Conservation (phyloP, 2,329 filamentous ascomycete species). For the Fusarium graminum region DNA sequence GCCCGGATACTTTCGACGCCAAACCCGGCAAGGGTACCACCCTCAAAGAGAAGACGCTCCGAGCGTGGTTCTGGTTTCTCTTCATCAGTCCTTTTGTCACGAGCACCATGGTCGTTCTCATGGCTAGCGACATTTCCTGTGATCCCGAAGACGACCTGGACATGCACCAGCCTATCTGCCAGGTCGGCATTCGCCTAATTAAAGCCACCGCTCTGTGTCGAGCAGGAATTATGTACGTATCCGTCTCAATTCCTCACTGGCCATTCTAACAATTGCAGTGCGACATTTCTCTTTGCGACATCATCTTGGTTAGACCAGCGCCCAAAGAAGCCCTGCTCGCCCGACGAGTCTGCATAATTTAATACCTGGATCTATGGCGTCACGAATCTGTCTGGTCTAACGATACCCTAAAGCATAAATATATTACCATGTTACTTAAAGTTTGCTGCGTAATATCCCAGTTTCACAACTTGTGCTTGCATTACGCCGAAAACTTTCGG, state of each 20-base stretch:
- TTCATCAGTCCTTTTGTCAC: constrained; percentile 32
- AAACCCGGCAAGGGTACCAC: constrained; percentile 1
- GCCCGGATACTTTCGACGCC: background rate
- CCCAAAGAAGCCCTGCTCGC: background rate
- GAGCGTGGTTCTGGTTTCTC: constrained; percentile 36
- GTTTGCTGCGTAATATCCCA: background rate
- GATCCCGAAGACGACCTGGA: constrained; percentile 31
- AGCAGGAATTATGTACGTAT: constrained; percentile 34
- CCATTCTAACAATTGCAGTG: constrained; percentile 16
- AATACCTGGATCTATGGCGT: constrained; percentile 26
- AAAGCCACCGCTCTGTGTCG: constrained; percentile 38
- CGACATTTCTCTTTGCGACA: constrained; percentile 35
- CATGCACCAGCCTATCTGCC: constrained; percentile 37
- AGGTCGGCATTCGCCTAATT: constrained; percentile 34
- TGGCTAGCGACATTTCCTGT: constrained; percentile 40
- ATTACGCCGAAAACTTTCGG: constrained; percentile 2
- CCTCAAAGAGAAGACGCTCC: constrained; percentile 27
- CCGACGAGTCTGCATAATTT: background rate
- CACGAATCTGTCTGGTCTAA: constrained; percentile 23
- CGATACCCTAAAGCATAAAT: constrained; percentile 21
- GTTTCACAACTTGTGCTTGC: background rate
- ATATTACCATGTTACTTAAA: background rate
- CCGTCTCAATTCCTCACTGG: background rate
- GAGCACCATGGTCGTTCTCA: constrained; percentile 25
- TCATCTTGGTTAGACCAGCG: constrained; percentile 34